Base-by-base conservation (phyloP, 306 rosid species). In the Rosa multiflora region DNA sequence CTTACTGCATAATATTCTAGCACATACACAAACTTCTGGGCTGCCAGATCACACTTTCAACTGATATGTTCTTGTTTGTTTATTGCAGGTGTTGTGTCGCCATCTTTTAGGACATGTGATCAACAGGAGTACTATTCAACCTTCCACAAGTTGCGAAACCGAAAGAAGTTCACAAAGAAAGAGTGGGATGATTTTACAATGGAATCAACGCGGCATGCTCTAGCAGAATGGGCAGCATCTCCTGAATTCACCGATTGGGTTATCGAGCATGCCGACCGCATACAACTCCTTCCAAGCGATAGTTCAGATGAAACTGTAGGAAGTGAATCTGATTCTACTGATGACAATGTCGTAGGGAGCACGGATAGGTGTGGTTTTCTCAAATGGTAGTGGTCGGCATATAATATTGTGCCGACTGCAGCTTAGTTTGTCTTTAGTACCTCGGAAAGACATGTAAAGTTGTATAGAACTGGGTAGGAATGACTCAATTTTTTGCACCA, bases 241-340 rank as follows among this genome's bases (percentile, higher is more conserved):
- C 93, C 97, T 32, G 97, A 93, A 85, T 88, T 93, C 81, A 79
- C 90, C 4, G 88, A 93, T n/a, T 93, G 97, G 98, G 73, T 93
- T 35, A 75, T 91, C 6, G 90, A 93, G 47, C 90, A 89, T 8
- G 93, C 94, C 4, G 93, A 91, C 51, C 83, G 98, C 72, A 86
- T 93, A 61, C 77, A 93, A 81, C 80, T 93, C 82, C 88, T 88
- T 77, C 91, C 90, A 8, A 83, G 86, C 13, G 97, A 87, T 67
- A 85, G 85, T 76, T 93, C 94, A 8, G 94, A 93, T 8, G 93
- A 80, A 70, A 12, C 83, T 32, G n/a, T 82, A 83, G 94, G 76
- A 76, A 87, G 97, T 70, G 98, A 79, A 79, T 91, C 93, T 2
- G 93, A 89, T 82, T 89, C 90, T 47, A 82, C 91, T 0, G 85